Base-by-base conservation (phyloP, 2,329 filamentous ascomycete species). In the Lanzia echinophila region DNA sequence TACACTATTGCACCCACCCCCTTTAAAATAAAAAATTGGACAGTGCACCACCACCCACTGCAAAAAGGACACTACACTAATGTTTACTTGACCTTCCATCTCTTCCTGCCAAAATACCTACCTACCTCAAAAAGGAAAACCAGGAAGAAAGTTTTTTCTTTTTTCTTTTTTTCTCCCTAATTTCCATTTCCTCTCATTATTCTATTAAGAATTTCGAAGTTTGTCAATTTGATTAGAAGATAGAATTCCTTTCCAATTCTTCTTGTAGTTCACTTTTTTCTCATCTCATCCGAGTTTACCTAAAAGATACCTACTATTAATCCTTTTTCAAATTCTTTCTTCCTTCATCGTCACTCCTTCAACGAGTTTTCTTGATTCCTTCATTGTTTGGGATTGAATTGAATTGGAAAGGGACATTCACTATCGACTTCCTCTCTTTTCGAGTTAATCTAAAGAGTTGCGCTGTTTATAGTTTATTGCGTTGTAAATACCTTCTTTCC, bases 401-500 rank as follows among this genome's bases (percentile, higher is more conserved):
- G 28, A 17, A n/a, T n/a, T 15, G 24, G 17, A 50, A 41, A 36
- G 20, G 42, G 15, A 10, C 38, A 44, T 34, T 50, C 34, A 31
- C 39, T 11, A n/a, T 17, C 39, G n/a, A 28, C 19, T 11, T 28
- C 17, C 32, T 20, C 3, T 13, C 31, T 19, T 43, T 31, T 24
- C 32, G 19, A 34, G 24, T 19, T 13, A 20, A 17, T 8, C 5
- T 12, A 3, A 28, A 31, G 22, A 43, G 32, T 46, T 17, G 36
- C 12, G 39, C 38, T 46, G 32, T 55, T 42, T 39, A 50, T 43
- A 51, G 19, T 28, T 46, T 51, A 22, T 19, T 54, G 53, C 53
- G 34, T 13, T 47, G 53, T 49, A 54, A 36, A 58, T 50, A 46
- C 28, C 43, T 46, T 48, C 17, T 38, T 38, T 31, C 50, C 42